A percentile compares a stretch with the other conserved stretches of the same genome.
These are phyloP conservation scores for Hygrocybe punicea DNA, from an alignment of 768 basidiomycete species.

Conservation along the genomic window DNA sequence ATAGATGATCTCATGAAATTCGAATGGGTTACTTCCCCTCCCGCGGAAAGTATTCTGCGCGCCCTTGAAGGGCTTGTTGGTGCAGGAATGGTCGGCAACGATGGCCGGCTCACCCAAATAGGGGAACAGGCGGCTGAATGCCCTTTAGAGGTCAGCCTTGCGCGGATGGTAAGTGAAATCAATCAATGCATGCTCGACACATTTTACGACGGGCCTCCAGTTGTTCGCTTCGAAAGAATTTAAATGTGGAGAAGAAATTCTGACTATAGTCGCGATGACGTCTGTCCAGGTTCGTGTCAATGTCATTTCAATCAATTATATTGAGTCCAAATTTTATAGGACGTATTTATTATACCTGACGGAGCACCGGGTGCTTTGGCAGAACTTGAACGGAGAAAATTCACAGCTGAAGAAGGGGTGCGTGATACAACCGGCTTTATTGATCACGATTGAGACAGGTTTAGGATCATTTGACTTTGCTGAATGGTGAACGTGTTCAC, in stretches of 20 bases:
- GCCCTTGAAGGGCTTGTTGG: conserved; percentile 81
- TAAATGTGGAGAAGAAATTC: conserved; percentile 89
- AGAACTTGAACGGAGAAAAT: conserved; percentile 91
- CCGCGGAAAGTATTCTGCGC: conserved; percentile 77
- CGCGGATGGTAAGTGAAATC: conserved; percentile 72
- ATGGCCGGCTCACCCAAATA: conserved; percentile 69
- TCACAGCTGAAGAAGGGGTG: conserved; percentile 97
- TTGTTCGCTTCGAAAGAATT: conserved; percentile 82
- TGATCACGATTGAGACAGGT: conserved; percentile 5
- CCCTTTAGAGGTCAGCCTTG: conserved; percentile 88
- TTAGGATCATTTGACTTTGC: conserved; percentile 89
- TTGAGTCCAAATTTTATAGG: conserved; percentile 43
- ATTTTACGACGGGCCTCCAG: conserved; percentile 40
- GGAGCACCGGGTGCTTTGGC: conserved; percentile 82
- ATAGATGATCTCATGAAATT: conserved; percentile 95
- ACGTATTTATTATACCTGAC: conserved; percentile 85
- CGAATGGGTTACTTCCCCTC: conserved; percentile 90
- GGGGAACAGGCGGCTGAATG: conserved; percentile 91
- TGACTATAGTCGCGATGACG: conserved; percentile 96
- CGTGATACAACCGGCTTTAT: conserved; percentile 16
- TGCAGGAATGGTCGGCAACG: conserved; percentile 80
- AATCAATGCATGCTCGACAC: not conserved
- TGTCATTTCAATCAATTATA: not conserved
- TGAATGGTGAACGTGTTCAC: conserved; percentile 64
- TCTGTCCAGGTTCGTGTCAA: conserved; percentile 65